Conservation (phyloP, 1,284 basidiomycete genomes). For the Serendipita sp. region DNA sequence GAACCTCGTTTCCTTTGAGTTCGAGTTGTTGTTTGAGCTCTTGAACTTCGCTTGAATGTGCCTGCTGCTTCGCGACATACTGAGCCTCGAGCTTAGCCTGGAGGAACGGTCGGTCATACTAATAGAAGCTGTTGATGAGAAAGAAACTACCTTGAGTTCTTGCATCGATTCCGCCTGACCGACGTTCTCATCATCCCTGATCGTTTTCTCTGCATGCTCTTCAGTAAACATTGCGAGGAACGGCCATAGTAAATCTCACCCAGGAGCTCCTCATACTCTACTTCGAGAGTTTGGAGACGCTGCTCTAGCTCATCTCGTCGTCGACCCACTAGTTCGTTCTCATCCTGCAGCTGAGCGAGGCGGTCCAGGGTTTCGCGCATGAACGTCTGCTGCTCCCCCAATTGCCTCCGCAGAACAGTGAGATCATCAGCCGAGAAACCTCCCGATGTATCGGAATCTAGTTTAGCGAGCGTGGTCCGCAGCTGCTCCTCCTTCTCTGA, state of each 20-base stretch:
- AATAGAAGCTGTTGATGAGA: slow-evolving; percentile 12
- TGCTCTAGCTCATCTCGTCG: slow-evolving; percentile 80
- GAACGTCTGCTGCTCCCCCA: slow-evolving; percentile 77
- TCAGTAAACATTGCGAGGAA: slow-evolving; percentile 6
- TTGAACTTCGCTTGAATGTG: slow-evolving; percentile 72
- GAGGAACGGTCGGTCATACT: slow-evolving; percentile 10
- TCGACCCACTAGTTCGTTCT: slow-evolving; percentile 74
- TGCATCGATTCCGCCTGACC: slow-evolving; percentile 70
- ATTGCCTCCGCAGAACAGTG: slow-evolving; percentile 65
- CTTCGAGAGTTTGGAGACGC: slow-evolving; percentile 68
- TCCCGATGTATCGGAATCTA: slow-evolving; percentile 61
- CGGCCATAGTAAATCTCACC: slow-evolving; percentile 30
- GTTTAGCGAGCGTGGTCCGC: slow-evolving; percentile 66
- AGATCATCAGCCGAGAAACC: slow-evolving; percentile 63
- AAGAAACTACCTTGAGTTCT: slow-evolving; percentile 70
- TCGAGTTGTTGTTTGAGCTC: slow-evolving; percentile 90
- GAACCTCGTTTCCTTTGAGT: slow-evolving; percentile 72
- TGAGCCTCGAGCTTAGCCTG: slow-evolving; percentile 89
- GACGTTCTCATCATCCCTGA: slow-evolving; percentile 67
- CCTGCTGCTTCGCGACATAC: slow-evolving; percentile 83
- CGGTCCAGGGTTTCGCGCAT: slow-evolving; percentile 84
- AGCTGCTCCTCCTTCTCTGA: slow-evolving; percentile 91
- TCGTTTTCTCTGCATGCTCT: slow-evolving; percentile 55
- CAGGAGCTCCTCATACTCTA: slow-evolving; percentile 91
- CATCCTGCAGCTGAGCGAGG: slow-evolving; percentile 79